Percentiles rank a stretch among this genome's conserved stretches.
These are phyloP conservation scores for Apiotrichum montevideense DNA, from an alignment of 1,284 basidiomycete genomes.

Conservation along the genomic window DNA sequence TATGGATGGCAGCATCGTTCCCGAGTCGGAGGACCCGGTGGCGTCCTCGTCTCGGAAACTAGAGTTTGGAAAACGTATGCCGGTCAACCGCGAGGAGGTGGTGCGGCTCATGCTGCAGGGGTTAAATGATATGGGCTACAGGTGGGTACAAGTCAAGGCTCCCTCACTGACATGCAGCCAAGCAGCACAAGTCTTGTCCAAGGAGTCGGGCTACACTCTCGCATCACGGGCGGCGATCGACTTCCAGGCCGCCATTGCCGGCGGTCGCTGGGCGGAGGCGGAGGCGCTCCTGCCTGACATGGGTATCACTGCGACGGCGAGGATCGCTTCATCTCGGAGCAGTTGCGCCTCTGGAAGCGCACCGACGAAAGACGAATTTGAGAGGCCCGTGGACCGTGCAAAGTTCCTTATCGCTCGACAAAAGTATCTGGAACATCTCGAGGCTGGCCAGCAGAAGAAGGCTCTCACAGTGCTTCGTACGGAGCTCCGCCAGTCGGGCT, in stretches of 20 bases:
- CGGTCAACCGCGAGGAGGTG: constrained; percentile 79
- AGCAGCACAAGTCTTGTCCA: constrained; percentile 78
- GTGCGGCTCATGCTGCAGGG: constrained; percentile 86
- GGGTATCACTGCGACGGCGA: constrained; percentile 49
- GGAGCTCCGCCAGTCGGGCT: constrained; percentile 73
- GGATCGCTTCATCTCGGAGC: constrained; percentile 23
- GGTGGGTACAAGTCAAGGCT: constrained; percentile 55
- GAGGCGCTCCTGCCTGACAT: constrained; percentile 64
- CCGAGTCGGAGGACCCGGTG: constrained; percentile 11
- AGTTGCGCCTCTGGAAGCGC: constrained; percentile 28
- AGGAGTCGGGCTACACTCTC: constrained; percentile 85
- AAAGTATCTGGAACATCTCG: constrained; percentile 93
- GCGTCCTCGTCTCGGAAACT: constrained; percentile 1
- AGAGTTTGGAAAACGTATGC: constrained; percentile 34
- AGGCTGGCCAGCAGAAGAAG: constrained; percentile 69
- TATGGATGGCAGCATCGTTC: constrained; percentile 8
- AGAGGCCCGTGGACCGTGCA: constrained; percentile 56
- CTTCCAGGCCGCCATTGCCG: constrained; percentile 74
- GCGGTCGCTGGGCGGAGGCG: constrained; percentile 77
- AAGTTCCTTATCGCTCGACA: constrained; percentile 85
- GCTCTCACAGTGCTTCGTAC: constrained; percentile 80
- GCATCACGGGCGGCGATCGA: constrained; percentile 71
- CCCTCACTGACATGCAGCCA: constrained; percentile 54
- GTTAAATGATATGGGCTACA: constrained; percentile 85
- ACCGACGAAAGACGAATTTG: constrained; percentile 18